Conservation (phyloP, 352 stramenopile genomes). For the Globisporangium spiculum region DNA sequence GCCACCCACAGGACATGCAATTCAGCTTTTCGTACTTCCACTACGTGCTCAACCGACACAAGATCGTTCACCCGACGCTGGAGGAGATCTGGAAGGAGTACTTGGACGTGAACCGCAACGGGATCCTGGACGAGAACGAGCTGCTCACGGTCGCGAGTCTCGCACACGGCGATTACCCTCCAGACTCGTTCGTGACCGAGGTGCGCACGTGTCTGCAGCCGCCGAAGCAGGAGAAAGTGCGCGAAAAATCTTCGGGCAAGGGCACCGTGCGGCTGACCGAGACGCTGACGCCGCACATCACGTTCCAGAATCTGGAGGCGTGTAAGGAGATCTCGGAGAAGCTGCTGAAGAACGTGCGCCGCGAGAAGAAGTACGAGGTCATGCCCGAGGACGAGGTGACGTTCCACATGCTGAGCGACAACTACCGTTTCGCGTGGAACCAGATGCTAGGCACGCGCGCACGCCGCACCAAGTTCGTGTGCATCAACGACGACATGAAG, state of each 20-base stretch:
- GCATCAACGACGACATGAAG: slow-evolving; percentile 96
- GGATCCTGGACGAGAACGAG: slow-evolving; percentile 89
- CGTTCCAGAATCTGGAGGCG: slow-evolving; percentile 48
- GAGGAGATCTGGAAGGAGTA: slow-evolving; percentile 85
- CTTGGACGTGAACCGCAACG: slow-evolving; percentile 90
- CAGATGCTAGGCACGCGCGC: slow-evolving; percentile 92
- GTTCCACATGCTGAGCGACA: slow-evolving; percentile 95
- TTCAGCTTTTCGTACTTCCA: slow-evolving; percentile 96
- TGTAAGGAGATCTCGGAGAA: slow-evolving; percentile 48
- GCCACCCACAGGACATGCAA: slow-evolving; percentile 92
- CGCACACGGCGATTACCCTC: slow-evolving; percentile 62
- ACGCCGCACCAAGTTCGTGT: slow-evolving; percentile 94
- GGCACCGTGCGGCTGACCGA: slow-evolving; percentile 66
- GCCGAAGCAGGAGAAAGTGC: slow-evolving; percentile 70
- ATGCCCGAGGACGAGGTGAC: slow-evolving; percentile 87
- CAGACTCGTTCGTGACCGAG: slow-evolving; percentile 61
- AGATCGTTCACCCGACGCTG: slow-evolving; percentile 69
- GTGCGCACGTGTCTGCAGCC: slow-evolving; percentile 70
- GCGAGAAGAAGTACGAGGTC: slow-evolving; percentile 57
- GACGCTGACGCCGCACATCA: slow-evolving; percentile 74
- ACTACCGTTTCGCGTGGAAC: slow-evolving; percentile 87
- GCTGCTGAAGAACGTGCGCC: slow-evolving; percentile 66
- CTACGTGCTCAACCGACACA: slow-evolving; percentile 89
- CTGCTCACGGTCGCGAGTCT: slow-evolving; percentile 87
- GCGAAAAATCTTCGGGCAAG: slow-evolving; percentile 51